phyloP scores from a whole-genome alignment of 2,329 filamentous ascomycete genomes.

The Ophiostoma quercus region DNA sequence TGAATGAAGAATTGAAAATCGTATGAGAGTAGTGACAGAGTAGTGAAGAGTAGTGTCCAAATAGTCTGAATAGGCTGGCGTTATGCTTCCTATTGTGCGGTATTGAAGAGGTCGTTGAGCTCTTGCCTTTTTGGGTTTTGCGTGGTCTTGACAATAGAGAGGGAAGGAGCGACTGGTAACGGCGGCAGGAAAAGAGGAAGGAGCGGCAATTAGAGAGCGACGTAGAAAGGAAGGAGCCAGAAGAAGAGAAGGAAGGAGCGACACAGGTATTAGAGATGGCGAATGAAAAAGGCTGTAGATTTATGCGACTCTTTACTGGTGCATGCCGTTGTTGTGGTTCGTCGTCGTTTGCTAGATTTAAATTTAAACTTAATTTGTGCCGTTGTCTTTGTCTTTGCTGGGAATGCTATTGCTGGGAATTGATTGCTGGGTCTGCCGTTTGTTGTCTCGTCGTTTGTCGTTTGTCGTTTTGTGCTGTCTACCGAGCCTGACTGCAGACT shows the following conservation, averaged over 20 bases:
- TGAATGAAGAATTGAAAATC: neutral
- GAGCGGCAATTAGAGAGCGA: no score
- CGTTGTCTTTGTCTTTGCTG: neutral
- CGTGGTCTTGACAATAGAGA: neutral
- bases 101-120: neutral
- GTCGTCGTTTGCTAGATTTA: neutral
- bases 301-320: neutral
- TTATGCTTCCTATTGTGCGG: neutral
- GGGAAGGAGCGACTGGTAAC: neutral
- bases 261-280: neutral
- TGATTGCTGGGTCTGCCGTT: neutral
- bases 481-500: neutral
- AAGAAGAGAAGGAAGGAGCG: neutral
- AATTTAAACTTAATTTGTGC: neutral
- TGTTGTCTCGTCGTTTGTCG: neutral
- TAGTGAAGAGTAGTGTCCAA: neutral
- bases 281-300: neutral
- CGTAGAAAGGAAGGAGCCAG: neutral
- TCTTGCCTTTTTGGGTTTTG: slow-evolving; percentile 3
- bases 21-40: no score
- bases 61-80: neutral
- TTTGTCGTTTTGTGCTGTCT: neutral
- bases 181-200: neutral
- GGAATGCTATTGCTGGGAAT: neutral
- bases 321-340: neutral